Base-by-base conservation (phyloP, 1,284 basidiomycete species). In the Rhodofomes roseus region DNA sequence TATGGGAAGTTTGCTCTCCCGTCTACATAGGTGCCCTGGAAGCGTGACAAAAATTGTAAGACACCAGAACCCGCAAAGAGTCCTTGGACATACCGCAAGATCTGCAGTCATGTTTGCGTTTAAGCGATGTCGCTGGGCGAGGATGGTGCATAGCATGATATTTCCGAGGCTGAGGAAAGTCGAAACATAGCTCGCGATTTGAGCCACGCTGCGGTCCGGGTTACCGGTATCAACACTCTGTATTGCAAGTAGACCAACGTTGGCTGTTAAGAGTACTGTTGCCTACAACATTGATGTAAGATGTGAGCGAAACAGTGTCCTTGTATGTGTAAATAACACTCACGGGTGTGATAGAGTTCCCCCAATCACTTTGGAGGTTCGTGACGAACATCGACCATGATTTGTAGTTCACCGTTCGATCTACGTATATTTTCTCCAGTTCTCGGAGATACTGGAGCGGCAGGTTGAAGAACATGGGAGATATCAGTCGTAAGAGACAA, bases 181-280 rank as follows among this genome's bases (percentile, higher is more conserved):
- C 1, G 70, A 71, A 29, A 68, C 60, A 39, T 73, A 73, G 60
- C 65, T 68, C 27, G 68, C 50, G 20, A 71, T 65, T 53, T 73
- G 69, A 0, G 66, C 67, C 0, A 63, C 55, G 8, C 60, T 66
- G 16, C 66, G 63, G n/a, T 62, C 41, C 0, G 22, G 9, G 18
- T 41, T 29, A n/a, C 16, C 51, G 1, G 57, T 63, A 53, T 73
- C 71, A 22, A 74, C 66, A 14, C 71, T 73, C 50, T 72, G 64
- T 43, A 77, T 77, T 0, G 75, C 71, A 6, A 80, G 70, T 43
- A 80, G 74, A 0, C 68, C 72, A 2, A 79, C 75, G 46, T 80
- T 78, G 16, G 74, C 77, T 2, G 72, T 74, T 54, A 80, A 61
- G 8, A 80, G 69, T 5, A 79, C 77, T 2, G 76, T 72, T 0